Conservation (phyloP, 345 rosid species). For the Dipteronia dyeriana region DNA sequence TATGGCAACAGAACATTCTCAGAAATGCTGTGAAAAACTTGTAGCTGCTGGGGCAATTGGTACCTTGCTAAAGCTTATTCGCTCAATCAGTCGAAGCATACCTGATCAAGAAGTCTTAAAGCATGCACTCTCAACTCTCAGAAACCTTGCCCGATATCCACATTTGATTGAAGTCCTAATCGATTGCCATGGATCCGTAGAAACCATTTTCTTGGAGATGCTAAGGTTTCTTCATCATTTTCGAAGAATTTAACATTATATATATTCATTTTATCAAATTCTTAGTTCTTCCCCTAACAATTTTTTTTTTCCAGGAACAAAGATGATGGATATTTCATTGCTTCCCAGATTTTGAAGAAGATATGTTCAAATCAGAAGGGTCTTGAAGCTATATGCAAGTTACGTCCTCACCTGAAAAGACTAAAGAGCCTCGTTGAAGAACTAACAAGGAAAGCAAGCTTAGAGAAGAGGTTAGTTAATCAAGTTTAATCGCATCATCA, state of each 20-base stretch:
- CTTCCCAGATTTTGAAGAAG: slow-evolving; percentile 66
- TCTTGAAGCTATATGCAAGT: slow-evolving; percentile 47
- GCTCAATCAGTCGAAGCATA: slow-evolving; percentile 76
- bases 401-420: slow-evolving; percentile 64
- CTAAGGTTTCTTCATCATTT: slow-evolving; percentile 50
- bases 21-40: slow-evolving; percentile 81
- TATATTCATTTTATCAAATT: neutral
- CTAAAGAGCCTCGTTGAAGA: slow-evolving; percentile 69
- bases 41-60: slow-evolving; percentile 84
- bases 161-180: slow-evolving; percentile 65
- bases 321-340: slow-evolving; percentile 82
- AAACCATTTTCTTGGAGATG: slow-evolving; percentile 66
- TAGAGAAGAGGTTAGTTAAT: slow-evolving; percentile 49
- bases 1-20: slow-evolving; percentile 70
- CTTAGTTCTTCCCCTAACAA: neutral
- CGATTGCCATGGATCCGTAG: slow-evolving; percentile 52
- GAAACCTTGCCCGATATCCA: slow-evolving; percentile 67
- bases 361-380: slow-evolving; percentile 59
- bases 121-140: slow-evolving; percentile 76
- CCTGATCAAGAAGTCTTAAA: slow-evolving; percentile 88
- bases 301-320: slow-evolving; percentile 67
- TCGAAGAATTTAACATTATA: neutral
- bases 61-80: slow-evolving; percentile 60
- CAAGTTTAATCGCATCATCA: neutral
- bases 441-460: slow-evolving; percentile 52